phyloP scores from a whole-genome alignment of 2,329 filamentous ascomycete genomes.

The Didymellaceae sp. region DNA sequence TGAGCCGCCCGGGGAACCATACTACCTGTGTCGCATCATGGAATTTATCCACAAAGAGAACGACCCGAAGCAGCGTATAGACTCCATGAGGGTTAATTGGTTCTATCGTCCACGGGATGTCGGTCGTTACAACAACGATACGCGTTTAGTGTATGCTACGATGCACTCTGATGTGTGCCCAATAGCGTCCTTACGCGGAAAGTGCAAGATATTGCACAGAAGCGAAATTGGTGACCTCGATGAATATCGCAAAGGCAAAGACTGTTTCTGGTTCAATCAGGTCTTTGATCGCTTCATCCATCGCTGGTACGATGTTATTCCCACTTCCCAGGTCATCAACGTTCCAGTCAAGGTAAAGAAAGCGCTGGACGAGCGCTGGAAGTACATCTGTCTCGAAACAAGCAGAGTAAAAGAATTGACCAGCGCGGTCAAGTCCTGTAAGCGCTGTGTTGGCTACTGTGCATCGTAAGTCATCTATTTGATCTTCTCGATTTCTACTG shows the following conservation, averaged over 20 bases:
- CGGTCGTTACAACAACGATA: conserved; percentile 88
- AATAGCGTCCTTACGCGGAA: conserved; percentile 88
- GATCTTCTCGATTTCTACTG: conserved; percentile 16
- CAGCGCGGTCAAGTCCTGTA: conserved; percentile 94
- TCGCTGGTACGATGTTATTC: conserved; percentile 96
- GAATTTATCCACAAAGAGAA: conserved; percentile 86
- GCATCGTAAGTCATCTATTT: conserved; percentile 71
- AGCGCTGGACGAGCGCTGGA: conserved; percentile 95
- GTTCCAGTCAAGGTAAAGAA: conserved; percentile 95
- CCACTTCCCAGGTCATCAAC: conserved; percentile 90
- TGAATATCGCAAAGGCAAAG: conserved; percentile 80
- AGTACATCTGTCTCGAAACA: conserved; percentile 92
- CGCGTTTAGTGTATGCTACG: conserved; percentile 88
- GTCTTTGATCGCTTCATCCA: conserved; percentile 98
- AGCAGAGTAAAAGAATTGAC: conserved; percentile 94
- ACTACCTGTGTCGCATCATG: conserved; percentile 98
- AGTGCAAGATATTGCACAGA: conserved; percentile 88
- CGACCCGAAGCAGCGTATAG: conserved; percentile 73
- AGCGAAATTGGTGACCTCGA: conserved; percentile 84
- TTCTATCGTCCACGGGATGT: conserved; percentile 97
- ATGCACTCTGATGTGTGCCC: conserved; percentile 99
- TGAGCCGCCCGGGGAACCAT: conserved; percentile 96
- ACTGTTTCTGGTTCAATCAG: conserved; percentile 97
- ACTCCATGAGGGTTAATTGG: conserved; percentile 94
- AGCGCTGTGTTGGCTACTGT: conserved; percentile 88